Percentiles rank a stretch among this genome's conserved stretches.
Conservation (phyloP, 2,329 filamentous ascomycete species). For the Penicillium sp. region DNA sequence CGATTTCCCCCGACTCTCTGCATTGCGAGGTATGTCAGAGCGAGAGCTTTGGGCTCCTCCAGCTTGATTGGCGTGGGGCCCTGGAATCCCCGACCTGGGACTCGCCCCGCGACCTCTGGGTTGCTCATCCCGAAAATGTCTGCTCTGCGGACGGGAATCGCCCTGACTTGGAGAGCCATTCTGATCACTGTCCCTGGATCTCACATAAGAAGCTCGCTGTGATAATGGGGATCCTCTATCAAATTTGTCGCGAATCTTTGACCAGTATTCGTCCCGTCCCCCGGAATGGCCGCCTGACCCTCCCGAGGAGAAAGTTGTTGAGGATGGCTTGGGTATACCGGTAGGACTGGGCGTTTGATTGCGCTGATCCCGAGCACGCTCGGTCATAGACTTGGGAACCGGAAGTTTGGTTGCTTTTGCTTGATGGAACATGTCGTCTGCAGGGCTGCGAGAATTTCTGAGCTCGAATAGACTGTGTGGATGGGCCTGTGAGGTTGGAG, state of each 20-base stretch:
- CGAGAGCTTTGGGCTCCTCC: conserved; percentile 23
- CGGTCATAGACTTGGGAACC: conserved; percentile 24
- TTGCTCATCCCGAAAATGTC: conserved; percentile 11
- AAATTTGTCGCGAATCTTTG: conserved; percentile 29
- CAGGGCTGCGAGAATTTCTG: conserved; percentile 6
- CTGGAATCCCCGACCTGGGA: conserved; percentile 41
- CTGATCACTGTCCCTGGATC: conserved; percentile 26
- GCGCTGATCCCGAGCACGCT: conserved; percentile 18
- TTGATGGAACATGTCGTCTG: conserved; percentile 19
- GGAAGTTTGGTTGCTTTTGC: conserved; percentile 34
- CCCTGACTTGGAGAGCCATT: conserved; percentile 23
- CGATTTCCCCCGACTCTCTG: conserved; percentile 31
- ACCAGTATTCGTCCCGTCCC: conserved; percentile 32
- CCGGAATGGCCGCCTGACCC: conserved; percentile 11
- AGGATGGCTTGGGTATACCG: conserved; percentile 18
- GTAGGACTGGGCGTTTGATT: conserved; percentile 20
- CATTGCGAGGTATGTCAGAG: conserved; percentile 11
- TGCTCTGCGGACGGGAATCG: conserved; percentile 24
- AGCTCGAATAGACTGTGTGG: conserved; percentile 9
- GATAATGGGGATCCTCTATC: conserved; percentile 29
- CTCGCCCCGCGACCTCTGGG: conserved; percentile 31
- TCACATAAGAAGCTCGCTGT: conserved; percentile 13
- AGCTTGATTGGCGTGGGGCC: conserved; percentile 33
- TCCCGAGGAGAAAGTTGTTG: conserved; percentile 10
- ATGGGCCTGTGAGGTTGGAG: conserved; percentile 6